Evolutionary conservation across 139 green algal genomes (phyloP).

Genomic region (Chlamydomonas incerta): DNA sequence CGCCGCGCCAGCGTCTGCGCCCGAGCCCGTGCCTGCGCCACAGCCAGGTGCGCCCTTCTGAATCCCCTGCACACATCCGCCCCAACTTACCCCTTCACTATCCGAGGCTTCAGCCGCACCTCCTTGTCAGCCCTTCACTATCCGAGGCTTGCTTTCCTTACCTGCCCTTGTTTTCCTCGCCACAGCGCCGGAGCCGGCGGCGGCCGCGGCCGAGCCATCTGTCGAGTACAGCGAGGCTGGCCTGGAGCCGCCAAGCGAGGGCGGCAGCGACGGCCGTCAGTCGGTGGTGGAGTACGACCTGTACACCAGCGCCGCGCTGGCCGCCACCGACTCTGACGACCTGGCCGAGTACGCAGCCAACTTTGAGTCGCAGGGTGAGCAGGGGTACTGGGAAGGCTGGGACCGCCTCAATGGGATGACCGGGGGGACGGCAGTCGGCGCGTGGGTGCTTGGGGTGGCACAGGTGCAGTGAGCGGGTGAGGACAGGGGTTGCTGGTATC

Average conservation of each 20-base stretch:
- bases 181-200: background rate
- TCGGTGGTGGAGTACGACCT: constrained; percentile 14
- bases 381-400: no score
- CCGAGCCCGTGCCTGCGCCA: no score
- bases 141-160: no score
- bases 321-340: constrained; percentile 23
- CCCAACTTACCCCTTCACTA: background rate
- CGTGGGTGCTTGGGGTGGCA: no score
- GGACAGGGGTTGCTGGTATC: background rate
- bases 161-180: background rate
- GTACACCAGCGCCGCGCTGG: constrained; percentile 26
- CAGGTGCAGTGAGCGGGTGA: no score
- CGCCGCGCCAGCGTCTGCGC: background rate
- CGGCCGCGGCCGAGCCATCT: background rate
- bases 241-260: constrained; percentile 15
- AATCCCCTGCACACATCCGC: background rate
- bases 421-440: no score
- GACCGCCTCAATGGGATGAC: no score
- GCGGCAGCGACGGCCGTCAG: background rate
- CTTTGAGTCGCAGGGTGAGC: constrained; percentile 34
- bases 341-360: background rate
- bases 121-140: no score
- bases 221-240: background rate
- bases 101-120: no score
- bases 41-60: background rate